Evolutionary conservation across 306 rosid genomes (phyloP), one percentile per base, ranked within the genome.

Genomic region (Nissolia schottii): DNA sequence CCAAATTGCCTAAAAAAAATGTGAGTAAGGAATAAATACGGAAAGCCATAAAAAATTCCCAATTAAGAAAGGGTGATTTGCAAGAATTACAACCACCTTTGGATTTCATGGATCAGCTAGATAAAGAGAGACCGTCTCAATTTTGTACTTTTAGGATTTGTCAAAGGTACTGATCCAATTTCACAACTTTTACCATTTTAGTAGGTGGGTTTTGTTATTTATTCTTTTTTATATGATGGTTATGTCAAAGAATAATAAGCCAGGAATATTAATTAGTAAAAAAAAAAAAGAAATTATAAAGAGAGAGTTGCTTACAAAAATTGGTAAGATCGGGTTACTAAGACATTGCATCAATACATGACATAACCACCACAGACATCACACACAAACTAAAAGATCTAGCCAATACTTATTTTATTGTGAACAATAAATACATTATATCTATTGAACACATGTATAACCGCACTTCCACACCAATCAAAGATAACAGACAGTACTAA

Each of bases 221-320:
- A 15, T 25, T 2, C 27, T 49, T 25, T 53, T 27, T 23, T 32
- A 32, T 13, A 37, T 35, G 41, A 75, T 24, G 56, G 63, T 61
- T 34, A 48, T 50, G 70, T 37, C 54, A 35, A 32, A 53, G 51
- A 60, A 78, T 57, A 61, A 70, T 38, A 45, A 31, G 32, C 49
- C 4, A 13, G 3, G 50, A 14, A n/a, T n/a, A n/a, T n/a, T n/a
- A n/a, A n/a, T n/a, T n/a, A n/a, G n/a, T n/a, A n/a, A n/a, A n/a
- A n/a, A n/a, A n/a, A 69, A 66, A 76, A 59, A 35, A 68, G 77
- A 66, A 55, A 65, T 75, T 43, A 51, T 43, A 22, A n/a, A 51
- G 63, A 51, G 71, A 37, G 29, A 71, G 63, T 43, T 64, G 8
- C 50, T 60, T 53, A 35, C 35, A 48, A 60, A n/a, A 71, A 55